phyloP scores from a whole-genome alignment of 495 filamentous ascomycete species.

The Hypoxylon lienhwacheense region DNA sequence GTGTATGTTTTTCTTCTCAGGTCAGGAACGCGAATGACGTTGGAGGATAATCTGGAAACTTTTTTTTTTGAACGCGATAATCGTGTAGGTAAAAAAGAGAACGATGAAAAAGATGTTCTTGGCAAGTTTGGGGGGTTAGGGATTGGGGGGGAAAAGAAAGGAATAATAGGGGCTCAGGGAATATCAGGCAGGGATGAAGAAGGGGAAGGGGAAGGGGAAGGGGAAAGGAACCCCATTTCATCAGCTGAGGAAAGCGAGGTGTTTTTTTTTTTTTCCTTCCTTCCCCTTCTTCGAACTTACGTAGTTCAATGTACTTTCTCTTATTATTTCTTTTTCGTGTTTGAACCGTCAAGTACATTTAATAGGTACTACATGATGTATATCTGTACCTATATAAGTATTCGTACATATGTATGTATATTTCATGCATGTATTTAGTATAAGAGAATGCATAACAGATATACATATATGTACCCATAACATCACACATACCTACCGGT shows the following conservation, averaged over 20 bases:
- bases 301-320: too few relatives aligned
- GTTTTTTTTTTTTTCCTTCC: neutral
- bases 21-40: constrained; percentile 19
- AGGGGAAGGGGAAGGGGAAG: neutral
- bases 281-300: neutral
- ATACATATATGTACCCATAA: too few relatives aligned
- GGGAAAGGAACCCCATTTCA: constrained; percentile 8
- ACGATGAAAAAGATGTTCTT: constrained; percentile 42
- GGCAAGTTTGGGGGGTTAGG: constrained; percentile 41
- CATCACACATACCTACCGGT: too few relatives aligned
- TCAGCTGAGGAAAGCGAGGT: constrained; percentile 28
- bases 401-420: too few relatives aligned
- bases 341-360: too few relatives aligned
- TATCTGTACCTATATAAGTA: too few relatives aligned
- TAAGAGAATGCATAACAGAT: too few relatives aligned
- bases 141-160: constrained; percentile 32
- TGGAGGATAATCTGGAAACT: too few relatives aligned
- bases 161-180: constrained; percentile 27
- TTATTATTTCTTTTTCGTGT: neutral
- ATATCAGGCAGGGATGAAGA: constrained; percentile 16
- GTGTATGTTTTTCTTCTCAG: constrained; percentile 7
- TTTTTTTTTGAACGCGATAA: constrained; percentile 2
- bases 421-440: too few relatives aligned
- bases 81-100: constrained; percentile 17
- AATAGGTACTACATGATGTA: too few relatives aligned